Evolutionary conservation across 2,329 filamentous ascomycete genomes (phyloP).

Genomic region (Nakataea oryzae): DNA sequence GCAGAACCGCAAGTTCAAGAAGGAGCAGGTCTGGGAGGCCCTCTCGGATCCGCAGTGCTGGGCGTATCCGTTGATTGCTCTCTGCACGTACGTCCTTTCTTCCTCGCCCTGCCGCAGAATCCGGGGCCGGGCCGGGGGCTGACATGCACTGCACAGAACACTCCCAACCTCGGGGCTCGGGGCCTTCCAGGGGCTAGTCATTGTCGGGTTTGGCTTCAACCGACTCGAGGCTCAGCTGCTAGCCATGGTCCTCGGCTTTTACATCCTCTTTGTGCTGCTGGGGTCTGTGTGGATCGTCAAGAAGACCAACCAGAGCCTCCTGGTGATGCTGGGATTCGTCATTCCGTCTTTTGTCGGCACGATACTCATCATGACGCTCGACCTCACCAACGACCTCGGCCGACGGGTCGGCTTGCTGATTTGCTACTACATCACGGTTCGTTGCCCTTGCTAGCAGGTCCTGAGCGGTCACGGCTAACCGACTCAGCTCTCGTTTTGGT

Average conservation of each 20-base stretch:
- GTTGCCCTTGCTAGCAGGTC: no score
- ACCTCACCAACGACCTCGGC: slow-evolving; percentile 38
- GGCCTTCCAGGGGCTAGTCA: slow-evolving; percentile 65
- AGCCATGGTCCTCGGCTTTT: slow-evolving; percentile 64
- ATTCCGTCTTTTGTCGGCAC: slow-evolving; percentile 64
- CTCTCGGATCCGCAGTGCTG: slow-evolving; percentile 56
- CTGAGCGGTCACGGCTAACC: no score
- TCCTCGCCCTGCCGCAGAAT: no score
- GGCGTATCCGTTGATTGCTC: slow-evolving; percentile 53
- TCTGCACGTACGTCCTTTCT: slow-evolving; percentile 39
- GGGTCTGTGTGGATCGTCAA: slow-evolving; percentile 57
- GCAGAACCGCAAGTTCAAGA: slow-evolving; percentile 41
- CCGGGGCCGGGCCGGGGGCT: no score
- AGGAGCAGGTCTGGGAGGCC: slow-evolving; percentile 35
- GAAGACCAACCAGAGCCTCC: slow-evolving; percentile 56
- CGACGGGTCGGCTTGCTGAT: slow-evolving; percentile 59
- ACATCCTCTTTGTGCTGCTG: slow-evolving; percentile 62
- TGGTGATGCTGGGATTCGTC: slow-evolving; percentile 55
- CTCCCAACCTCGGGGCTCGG: slow-evolving; percentile 64
- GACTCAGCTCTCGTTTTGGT: slow-evolving; percentile 75
- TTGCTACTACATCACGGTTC: slow-evolving; percentile 63
- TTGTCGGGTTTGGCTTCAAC: slow-evolving; percentile 56
- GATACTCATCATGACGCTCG: slow-evolving; percentile 59
- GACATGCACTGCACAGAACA: slow-evolving; percentile 24
- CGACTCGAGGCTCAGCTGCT: slow-evolving; percentile 60